Evolutionary conservation across 257 asterid species (phyloP), one percentile per base, ranked within the genome.

Genomic region (Gentiana macrophylla): DNA sequence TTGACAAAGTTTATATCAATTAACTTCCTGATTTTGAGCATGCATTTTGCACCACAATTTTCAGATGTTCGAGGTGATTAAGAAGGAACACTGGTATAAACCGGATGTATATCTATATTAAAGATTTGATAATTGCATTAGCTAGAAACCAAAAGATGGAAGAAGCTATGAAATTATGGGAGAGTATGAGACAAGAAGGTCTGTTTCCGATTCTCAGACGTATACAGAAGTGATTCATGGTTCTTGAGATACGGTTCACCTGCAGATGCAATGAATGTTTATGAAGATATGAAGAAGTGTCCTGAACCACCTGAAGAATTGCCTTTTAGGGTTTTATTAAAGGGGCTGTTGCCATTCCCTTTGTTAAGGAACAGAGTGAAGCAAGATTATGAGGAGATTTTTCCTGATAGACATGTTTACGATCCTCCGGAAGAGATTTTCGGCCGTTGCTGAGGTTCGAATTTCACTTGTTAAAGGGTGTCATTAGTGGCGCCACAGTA

Each of bases 361-460:
- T 70, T 88, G 65, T 76, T 92, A 70, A 80, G 98, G 75, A 88
- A 88, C 77, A 75, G 76, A 60, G 97, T 92, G 68, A 92, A 92
- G 74, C 97, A 92, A 71, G 98, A 92, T 49, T 88, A 87, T 37
- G 95, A 87, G 54, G 97, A 92, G 72, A 74, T 92, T 5, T 92
- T 88, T 64, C 98, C 97, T 2, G 97, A 92, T 60, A 90, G 82
- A 61, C 86, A 65, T 34, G 77, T 88, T 60, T 92, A 79, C 70
- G 95, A 92, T 74, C 98, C 98, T 48, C 98, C 98, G 0, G 91
- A 79, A 59, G 97, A 92, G 80, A 92, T 92, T 50, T 92, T 92
- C 65, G 98, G 98, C 62, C 70, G 83, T 38, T 69, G 85, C 64
- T 92, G 77, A 92, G 86, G 79, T 84, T 59, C 10, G 74, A 13